Evolutionary conservation across 306 rosid genomes (phyloP), one percentile per base, ranked within the genome.

Genomic region (Glycine latifolia): DNA sequence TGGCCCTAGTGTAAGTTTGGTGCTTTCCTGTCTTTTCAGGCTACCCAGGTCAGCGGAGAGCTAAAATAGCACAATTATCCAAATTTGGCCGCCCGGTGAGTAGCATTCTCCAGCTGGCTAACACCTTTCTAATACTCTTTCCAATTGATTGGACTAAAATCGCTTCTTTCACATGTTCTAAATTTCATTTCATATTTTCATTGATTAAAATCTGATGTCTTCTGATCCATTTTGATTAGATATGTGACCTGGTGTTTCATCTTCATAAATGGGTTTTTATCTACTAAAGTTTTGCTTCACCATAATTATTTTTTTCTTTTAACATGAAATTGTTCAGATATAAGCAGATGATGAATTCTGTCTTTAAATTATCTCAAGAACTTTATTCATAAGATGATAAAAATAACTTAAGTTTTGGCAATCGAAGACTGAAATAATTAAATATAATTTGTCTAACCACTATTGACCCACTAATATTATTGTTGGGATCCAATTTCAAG

Each of bases 81-180:
- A 94, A 92, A 87, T 94, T 94, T 59, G 98, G 97, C 77, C 97
- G 98, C 17, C 98, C 97, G 20, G 98, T 94, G 80, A 94, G 98
- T 89, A 49, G 6, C 71, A 39, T 39, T 65, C 71, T 65, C 48
- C 49, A 7, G 44, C 10, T 12, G 47, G 43, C 46, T 62, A 62
- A 62, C n/a, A 12, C 79, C 73, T 17, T 43, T 54, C 55, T 76
- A 46, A 49, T 63, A 68, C 79, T 63, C 79, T 55, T 69, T 67
- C 14, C 47, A 67, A 48, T 65, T 68, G 71, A 79, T 73, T 20
- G 39, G 39, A 63, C 26, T 80, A 13, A 33, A 59, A 62, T 17
- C 66, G 35, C 67, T 78, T 63, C 63, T 77, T 13, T 8, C 63
- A 56, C 55, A 62, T 63, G 63, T 63, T 78, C 65, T 72, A 53